Percentiles rank a stretch among this genome's conserved stretches.
Conservation (phyloP, 768 basidiomycete genomes). For the Hericium coralloides region DNA sequence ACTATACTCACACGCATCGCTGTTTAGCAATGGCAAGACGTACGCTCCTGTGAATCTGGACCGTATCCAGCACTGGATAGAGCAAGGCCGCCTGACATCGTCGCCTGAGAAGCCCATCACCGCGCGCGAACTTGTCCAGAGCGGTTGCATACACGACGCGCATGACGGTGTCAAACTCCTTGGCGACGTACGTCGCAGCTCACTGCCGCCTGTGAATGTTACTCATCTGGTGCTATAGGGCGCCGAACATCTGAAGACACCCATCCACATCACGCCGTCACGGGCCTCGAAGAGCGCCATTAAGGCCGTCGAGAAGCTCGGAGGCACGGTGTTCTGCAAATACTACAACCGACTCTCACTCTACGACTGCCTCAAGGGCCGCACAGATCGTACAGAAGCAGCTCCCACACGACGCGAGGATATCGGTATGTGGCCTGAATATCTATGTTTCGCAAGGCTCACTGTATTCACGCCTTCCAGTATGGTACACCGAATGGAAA, state of each 20-base stretch:
- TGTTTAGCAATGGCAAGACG: constrained; percentile 54
- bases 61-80: constrained; percentile 85
- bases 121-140: constrained; percentile 73
- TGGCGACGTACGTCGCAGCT: constrained; percentile 51
- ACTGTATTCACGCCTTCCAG: constrained; percentile 26
- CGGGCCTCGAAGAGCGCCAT: constrained; percentile 85
- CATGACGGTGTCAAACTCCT: constrained; percentile 90
- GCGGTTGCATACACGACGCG: constrained; percentile 81
- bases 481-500: constrained; percentile 67
- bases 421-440: constrained; percentile 48
- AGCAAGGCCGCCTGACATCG: constrained; percentile 71
- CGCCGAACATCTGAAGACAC: constrained; percentile 49
- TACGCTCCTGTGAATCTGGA: constrained; percentile 85
- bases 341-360: constrained; percentile 87
- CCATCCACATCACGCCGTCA: constrained; percentile 76
- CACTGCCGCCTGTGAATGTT: neutral
- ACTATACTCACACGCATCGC: neutral
- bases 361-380: constrained; percentile 66
- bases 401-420: constrained; percentile 81
- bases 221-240: constrained; percentile 38
- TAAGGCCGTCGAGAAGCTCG: constrained; percentile 67
- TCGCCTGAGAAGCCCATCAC: constrained; percentile 81
- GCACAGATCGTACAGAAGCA: constrained; percentile 61
- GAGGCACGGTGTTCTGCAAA: constrained; percentile 82
- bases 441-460: neutral